Conservation (phyloP, 2,329 filamentous ascomycete species). For the Harringtonia lauricola region DNA sequence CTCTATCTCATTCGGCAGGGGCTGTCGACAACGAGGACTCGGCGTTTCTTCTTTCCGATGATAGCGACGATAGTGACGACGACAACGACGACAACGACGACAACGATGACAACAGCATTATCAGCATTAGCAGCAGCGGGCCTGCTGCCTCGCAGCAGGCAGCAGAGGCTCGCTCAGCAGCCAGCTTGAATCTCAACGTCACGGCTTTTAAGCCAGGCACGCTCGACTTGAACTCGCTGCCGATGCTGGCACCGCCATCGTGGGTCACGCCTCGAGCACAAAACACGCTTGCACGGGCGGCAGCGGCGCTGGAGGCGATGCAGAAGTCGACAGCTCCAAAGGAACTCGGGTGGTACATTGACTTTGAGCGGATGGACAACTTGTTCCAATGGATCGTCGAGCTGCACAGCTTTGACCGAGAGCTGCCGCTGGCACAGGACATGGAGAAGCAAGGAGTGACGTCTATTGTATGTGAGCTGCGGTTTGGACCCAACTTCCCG, state of each 20-base stretch:
- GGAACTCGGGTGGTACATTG: slow-evolving; percentile 75
- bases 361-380: slow-evolving; percentile 55
- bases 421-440: slow-evolving; percentile 61
- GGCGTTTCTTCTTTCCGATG: too few species aligned
- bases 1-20: too few species aligned
- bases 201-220: slow-evolving; percentile 53
- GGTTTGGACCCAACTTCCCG: slow-evolving; percentile 68
- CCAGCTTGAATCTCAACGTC: not conserved
- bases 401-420: slow-evolving; percentile 66
- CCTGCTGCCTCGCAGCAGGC: too few species aligned
- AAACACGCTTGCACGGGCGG: slow-evolving; percentile 51
- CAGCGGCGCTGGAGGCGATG: slow-evolving; percentile 50
- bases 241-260: slow-evolving; percentile 50
- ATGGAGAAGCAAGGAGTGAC: slow-evolving; percentile 51
- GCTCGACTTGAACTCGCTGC: slow-evolving; percentile 50
- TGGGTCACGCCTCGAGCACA: slow-evolving; percentile 55
- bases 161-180: too few species aligned
- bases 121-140: too few species aligned
- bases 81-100: too few species aligned
- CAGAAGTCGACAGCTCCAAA: slow-evolving; percentile 50
- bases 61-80: too few species aligned
- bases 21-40: too few species aligned
- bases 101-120: too few species aligned
- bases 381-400: slow-evolving; percentile 90
- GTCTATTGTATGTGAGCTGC: slow-evolving; percentile 71